Evolutionary conservation across 495 filamentous ascomycete genomes (phyloP).

Genomic region (Penicillium desertorum): DNA sequence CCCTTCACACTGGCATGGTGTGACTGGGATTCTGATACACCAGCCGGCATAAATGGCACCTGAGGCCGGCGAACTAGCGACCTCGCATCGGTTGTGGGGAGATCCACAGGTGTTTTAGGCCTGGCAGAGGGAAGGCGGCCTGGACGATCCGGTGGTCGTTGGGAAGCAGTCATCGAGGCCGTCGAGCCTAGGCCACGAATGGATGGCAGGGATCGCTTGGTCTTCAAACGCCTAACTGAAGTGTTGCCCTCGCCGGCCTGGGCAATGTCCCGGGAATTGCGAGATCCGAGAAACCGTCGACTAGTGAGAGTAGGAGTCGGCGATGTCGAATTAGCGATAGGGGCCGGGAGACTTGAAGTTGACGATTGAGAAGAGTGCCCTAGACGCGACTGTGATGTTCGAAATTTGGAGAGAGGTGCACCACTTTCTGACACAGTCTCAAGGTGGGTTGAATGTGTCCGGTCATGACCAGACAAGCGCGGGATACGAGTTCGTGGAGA

Average conservation of each 20-base stretch:
- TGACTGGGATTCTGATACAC: constrained; percentile 68
- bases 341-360: constrained; percentile 60
- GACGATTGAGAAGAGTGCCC: constrained; percentile 68
- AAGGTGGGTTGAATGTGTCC: constrained; percentile 67
- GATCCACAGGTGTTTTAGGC: constrained; percentile 73
- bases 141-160: constrained; percentile 40
- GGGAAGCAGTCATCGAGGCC: constrained; percentile 34
- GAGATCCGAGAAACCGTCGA: constrained; percentile 57
- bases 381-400: constrained; percentile 63
- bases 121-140: constrained; percentile 49
- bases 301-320: constrained; percentile 54
- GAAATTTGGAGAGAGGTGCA: constrained; percentile 59
- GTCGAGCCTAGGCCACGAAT: constrained; percentile 57
- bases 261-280: constrained; percentile 50
- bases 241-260: constrained; percentile 61
- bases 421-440: constrained; percentile 94
- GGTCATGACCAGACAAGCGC: constrained; percentile 61
- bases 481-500: constrained; percentile 58
- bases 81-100: constrained; percentile 52
- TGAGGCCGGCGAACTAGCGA: constrained; percentile 58
- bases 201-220: constrained; percentile 85
- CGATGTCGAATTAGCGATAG: constrained; percentile 50
- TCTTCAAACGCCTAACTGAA: constrained; percentile 70
- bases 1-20: constrained; percentile 75
- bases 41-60: constrained; percentile 79